These are phyloP conservation scores for Cornus controversa DNA, from an alignment of 148 eudicot genomes.

Conservation along the genomic window DNA sequence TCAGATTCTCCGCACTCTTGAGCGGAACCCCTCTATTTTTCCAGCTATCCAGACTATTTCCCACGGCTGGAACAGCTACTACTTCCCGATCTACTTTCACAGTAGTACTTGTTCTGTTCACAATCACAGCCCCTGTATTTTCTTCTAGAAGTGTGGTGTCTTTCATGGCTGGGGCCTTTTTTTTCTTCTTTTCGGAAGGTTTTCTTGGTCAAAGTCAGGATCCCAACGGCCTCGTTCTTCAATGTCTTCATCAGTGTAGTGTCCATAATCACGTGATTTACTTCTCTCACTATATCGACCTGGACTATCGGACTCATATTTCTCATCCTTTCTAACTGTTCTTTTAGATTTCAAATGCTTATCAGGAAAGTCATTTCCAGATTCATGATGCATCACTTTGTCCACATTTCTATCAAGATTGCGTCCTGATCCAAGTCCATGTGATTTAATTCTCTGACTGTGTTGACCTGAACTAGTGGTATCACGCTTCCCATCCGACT, in stretches of 20 bases:
- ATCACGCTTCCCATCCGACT: neutral
- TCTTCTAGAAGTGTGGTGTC: neutral
- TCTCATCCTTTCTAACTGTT: constrained; percentile 1
- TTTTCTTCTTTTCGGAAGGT: neutral
- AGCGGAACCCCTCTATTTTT: neutral
- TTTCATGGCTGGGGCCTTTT: neutral
- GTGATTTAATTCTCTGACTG: neutral
- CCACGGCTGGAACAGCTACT: neutral
- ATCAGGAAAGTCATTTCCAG: neutral
- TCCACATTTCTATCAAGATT: neutral
- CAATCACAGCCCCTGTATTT: neutral
- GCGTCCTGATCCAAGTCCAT: neutral
- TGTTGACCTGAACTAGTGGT: neutral
- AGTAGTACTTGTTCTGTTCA: neutral
- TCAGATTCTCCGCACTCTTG: neutral
- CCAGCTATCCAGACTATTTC: constrained; percentile 3
- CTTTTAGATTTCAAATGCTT: neutral
- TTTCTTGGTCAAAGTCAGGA: constrained; percentile 15
- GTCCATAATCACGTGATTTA: constrained; percentile 15
- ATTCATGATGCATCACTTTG: neutral
- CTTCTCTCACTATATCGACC: neutral
- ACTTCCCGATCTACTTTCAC: neutral
- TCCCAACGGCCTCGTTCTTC: constrained; percentile 30
- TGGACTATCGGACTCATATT: neutral
- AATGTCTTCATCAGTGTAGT: neutral